Evolutionary conservation across 1,284 basidiomycete genomes (phyloP), one percentile per base, ranked within the genome.

Genomic region (Ustilago sp.): DNA sequence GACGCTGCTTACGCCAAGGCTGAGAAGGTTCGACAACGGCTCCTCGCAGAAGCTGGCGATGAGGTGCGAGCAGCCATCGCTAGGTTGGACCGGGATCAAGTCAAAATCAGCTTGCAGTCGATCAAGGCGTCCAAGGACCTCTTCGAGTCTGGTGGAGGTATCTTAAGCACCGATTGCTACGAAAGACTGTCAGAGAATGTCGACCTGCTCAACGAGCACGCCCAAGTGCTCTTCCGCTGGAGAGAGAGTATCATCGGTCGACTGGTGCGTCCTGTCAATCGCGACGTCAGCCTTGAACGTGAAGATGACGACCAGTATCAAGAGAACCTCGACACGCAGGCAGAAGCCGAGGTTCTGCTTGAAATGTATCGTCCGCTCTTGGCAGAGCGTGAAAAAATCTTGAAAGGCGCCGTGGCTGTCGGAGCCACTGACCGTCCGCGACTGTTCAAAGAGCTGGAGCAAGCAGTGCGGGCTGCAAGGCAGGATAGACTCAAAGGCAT

Each of bases 251-350:
- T 83, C 53, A 51, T 71, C 23, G 55, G 59, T 6, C 79, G 80
- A 11, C 67, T 85, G 15, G 47, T 54, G 5, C 75, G 73, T 13
- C 63, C 80, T 2, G 79, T 85, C 48, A 85, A 83, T 59, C 79
- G 84, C 50, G 83, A 83, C 17, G 77, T 84, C 39, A 73, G 72
- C 53, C 68, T 74, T 23, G 80, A 80, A 52, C 73, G 79, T 8
- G 82, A 82, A 15, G 77, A 79, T 38, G 84, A 84, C 59, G 84
- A 85, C 56, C 78, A 83, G 47, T 85, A 84, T 47, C 77, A 80
- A 23, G 83, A 85, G 32, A 80, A 83, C 28, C 68, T 85, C 4
- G 84, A 85, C 41, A 79, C 80, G 7, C 84, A 85, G 55, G 77
- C 74, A 39, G 81, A 85, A 59, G 83, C 81, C 0, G 84, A 85